Base-by-base conservation (phyloP, 2,329 filamentous ascomycete species). In the Lasiodiplodia citricola region DNA sequence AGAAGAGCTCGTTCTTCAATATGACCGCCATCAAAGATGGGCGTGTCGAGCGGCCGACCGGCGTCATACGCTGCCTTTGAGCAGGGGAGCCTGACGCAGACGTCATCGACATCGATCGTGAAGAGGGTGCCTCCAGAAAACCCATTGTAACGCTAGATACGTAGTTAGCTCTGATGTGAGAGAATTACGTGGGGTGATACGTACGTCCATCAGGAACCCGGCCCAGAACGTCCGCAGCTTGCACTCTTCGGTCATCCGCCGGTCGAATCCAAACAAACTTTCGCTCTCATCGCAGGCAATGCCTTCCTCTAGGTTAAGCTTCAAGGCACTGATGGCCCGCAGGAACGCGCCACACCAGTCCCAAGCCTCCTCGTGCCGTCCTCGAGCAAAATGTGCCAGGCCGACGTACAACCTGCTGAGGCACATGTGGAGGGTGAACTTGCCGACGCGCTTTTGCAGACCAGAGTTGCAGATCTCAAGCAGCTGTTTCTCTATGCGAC, bases 141-240 rank as follows among this genome's bases (percentile, higher is more conserved):
- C 16, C 86, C 86, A 58, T 87, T 88, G 70, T 90, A 87, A 58
- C 90, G 86, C 80, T 85, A 74, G 11, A 71, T 73, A 14, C 72
- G 51, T 47, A 18, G 31, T 57, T 18, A 76, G 73, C n/a, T 18
- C 4, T 21, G 18, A 7, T 18, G 13, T 41, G 54, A 25, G 25
- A 10, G 13, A 16, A 2, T 10, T 4, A n/a, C 37, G 25, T 5
- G 3, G 28, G 57, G 14, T 14, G 21, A 23, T 72, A 80, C 84
- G 82, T 78, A 86, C 84, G 79, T 93, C 91, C 77, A 92, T 85
- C 72, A 92, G 80, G 72, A 90, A 92, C 64, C 88, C 86, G 35
- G 88, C 87, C 91, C 91, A 94, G 74, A 92, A 90, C 0, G 90
- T 92, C 68, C 91, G 84, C 71, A 91, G 85, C 70, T 88, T 85